These are phyloP conservation scores for Tuber umbilicatum DNA, from an alignment of 495 filamentous ascomycete genomes.

Conservation along the genomic window DNA sequence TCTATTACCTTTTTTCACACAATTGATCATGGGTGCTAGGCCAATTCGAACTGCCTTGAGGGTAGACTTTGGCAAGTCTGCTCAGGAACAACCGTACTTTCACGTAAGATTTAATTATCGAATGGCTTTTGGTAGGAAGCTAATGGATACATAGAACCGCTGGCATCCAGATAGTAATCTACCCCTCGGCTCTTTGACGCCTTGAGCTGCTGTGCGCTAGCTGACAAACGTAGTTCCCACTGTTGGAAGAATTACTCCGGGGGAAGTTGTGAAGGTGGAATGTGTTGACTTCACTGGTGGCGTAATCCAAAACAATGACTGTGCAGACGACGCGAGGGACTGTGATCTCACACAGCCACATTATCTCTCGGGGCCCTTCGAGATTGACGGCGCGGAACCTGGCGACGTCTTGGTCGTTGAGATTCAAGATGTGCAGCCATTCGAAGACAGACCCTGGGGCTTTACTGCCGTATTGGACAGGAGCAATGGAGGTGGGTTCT, in stretches of 20 bases:
- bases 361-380: conserved; percentile 87
- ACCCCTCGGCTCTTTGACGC: background rate
- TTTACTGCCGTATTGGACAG: conserved; percentile 81
- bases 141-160: conserved; percentile 59
- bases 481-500: conserved; percentile 82
- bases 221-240: conserved; percentile 58
- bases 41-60: conserved; percentile 45
- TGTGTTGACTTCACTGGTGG: conserved; percentile 88
- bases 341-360: conserved; percentile 80
- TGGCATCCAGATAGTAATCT: conserved; percentile 85
- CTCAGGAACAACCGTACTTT: conserved; percentile 62
- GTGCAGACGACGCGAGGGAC: conserved; percentile 77
- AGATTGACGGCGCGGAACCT: conserved; percentile 76
- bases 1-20: background rate
- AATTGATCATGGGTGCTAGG: conserved; percentile 21
- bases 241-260: conserved; percentile 67
- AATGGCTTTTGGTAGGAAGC: background rate
- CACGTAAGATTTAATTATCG: conserved; percentile 55
- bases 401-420: conserved; percentile 85
- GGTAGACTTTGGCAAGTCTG: conserved; percentile 73
- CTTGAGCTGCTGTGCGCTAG: conserved; percentile 7
- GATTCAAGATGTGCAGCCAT: conserved; percentile 92
- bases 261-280: conserved; percentile 90
- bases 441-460: conserved; percentile 82
- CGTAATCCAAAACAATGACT: conserved; percentile 84